Base-by-base conservation (phyloP, 345 rosid species). In the Bruguiera sexangula region DNA sequence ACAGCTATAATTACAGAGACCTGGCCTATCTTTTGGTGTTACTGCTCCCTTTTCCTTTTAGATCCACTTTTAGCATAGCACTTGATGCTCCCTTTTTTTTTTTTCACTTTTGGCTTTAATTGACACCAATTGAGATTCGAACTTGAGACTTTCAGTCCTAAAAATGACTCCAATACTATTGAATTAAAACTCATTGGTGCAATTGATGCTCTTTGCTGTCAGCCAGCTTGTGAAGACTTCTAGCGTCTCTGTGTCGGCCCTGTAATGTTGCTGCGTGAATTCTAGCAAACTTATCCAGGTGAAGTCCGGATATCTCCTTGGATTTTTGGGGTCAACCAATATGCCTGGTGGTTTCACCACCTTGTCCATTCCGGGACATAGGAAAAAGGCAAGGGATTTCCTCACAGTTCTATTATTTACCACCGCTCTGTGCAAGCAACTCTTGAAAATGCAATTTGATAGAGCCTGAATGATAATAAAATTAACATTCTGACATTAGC, bases 391-490 rank as follows among this genome's bases (percentile, higher is more conserved):
- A 20, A 95, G 86, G 32, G 99, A 92, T 80, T 87, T 92, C 72
- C 99, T 89, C 32, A 88, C 79, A 6, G 73, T 90, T 69, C 32
- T 69, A 46, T 77, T 89, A 75, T 90, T 95, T 64, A 95, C 98
- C 53, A 95, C 97, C 8, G 99, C 99, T 65, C 96, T 75, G 78
- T 95, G 99, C 80, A 95, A 68, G 83, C 98, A 92, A 69, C 99
- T 95, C 80, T 89, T 95, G 89, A 85, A 92, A 70, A 73, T 81
- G 11, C 91, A 89, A 70, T 95, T 95, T 5, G 98, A 87, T 21
- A 95, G 85, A 30, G 99, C 99, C 99, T 95, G 79, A 30, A 68
- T 1, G 15, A 39, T 10, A 54, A 52, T 43, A 22, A 34, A 16
- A 50, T 48, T 32, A n/a, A 24, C 60, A 13, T n/a, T 1, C n/a